Evolutionary conservation across 495 filamentous ascomycete species (phyloP).

Genomic region (Tuber melanosporum): DNA sequence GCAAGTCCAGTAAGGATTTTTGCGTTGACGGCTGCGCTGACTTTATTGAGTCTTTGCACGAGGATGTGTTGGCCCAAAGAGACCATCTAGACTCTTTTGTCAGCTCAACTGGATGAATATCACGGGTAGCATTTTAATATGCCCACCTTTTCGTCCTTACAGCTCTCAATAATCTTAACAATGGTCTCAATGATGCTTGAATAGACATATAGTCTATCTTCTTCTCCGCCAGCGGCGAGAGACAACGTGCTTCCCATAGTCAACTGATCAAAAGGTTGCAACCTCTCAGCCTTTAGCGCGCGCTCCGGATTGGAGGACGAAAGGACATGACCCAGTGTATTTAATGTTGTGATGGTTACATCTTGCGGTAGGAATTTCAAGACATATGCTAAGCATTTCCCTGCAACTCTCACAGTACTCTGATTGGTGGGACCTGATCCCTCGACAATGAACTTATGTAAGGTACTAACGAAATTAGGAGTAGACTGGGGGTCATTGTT

Average conservation of each 20-base stretch:
- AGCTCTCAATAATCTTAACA: conserved; percentile 71
- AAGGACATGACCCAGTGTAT: conserved; percentile 86
- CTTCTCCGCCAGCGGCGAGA: conserved; percentile 60
- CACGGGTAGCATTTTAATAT: neutral
- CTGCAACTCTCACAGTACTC: conserved; percentile 63
- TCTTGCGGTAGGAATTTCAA: conserved; percentile 79
- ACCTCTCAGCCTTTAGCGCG: conserved; percentile 38
- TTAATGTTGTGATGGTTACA: conserved; percentile 86
- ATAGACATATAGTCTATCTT: conserved; percentile 65
- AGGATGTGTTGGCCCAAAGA: conserved; percentile 95
- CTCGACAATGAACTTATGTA: conserved; percentile 79
- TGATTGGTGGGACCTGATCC: conserved; percentile 59
- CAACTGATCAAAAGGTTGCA: conserved; percentile 39
- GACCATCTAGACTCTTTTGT: conserved; percentile 52
- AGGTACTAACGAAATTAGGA: conserved; percentile 59
- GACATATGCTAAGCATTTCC: conserved; percentile 71
- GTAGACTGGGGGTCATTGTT: conserved; percentile 65
- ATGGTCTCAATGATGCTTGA: conserved; percentile 82
- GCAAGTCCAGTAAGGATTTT: conserved; percentile 78
- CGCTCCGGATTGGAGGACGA: conserved; percentile 57
- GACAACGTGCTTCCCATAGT: conserved; percentile 71
- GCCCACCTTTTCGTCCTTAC: conserved; percentile 65
- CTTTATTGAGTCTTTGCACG: conserved; percentile 80
- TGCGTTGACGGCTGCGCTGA: conserved; percentile 67
- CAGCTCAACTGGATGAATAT: conserved; percentile 4